A percentile compares a stretch with the other conserved stretches of the same genome.
Evolutionary conservation across 129 eudicot genomes (phyloP).

Genomic region (Chrysanthemum makinoi): DNA sequence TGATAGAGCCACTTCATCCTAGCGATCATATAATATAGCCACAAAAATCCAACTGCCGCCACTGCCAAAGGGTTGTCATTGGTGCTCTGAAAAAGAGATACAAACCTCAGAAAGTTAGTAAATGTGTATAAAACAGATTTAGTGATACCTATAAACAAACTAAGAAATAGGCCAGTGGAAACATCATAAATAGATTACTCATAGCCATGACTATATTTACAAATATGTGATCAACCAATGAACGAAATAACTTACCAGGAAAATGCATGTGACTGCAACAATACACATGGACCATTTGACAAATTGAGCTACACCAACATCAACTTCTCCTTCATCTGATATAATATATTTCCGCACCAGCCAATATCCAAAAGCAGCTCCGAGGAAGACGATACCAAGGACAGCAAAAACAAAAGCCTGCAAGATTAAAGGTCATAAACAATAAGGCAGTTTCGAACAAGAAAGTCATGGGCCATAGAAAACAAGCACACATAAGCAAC

Average conservation of each 20-base stretch:
- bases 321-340: conserved; percentile 74
- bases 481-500: background rate
- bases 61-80: conserved; percentile 69
- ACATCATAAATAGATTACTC: no score
- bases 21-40: conserved; percentile 31
- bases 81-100: conserved; percentile 57
- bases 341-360: conserved; percentile 71
- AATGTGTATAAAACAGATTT: background rate
- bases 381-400: conserved; percentile 57
- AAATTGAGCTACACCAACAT: conserved; percentile 80
- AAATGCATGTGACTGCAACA: conserved; percentile 61
- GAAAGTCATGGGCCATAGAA: background rate
- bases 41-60: conserved; percentile 44
- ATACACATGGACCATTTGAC: conserved; percentile 85
- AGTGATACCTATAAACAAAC: no score
- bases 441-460: background rate
- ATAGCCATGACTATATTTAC: conserved; percentile 7
- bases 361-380: conserved; percentile 88
- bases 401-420: conserved; percentile 59
- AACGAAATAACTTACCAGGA: conserved; percentile 46
- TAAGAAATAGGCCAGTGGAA: no score
- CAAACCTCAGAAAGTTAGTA: background rate
- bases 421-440: conserved; percentile 12
- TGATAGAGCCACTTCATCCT: conserved; percentile 35
- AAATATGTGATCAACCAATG: conserved; percentile 1